Evolutionary conservation across 139 green algal genomes (phyloP).

Genomic region (Picochlorum sp.): DNA sequence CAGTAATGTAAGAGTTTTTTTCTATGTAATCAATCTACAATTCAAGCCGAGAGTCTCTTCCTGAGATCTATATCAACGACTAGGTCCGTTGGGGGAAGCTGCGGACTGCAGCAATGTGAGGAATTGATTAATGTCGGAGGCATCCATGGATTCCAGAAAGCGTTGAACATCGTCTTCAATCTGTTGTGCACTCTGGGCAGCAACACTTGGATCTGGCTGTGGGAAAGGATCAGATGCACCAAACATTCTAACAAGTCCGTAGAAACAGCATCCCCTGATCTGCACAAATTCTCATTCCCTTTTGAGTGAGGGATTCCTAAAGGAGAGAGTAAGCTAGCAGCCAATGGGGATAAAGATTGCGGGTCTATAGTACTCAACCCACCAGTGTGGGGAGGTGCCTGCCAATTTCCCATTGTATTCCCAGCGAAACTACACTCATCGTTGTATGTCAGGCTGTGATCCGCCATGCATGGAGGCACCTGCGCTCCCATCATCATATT

Average conservation of each 20-base stretch:
- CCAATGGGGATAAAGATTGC: slow-evolving; percentile 12
- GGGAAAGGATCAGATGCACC: background rate
- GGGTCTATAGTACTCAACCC: background rate
- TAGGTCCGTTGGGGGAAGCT: too few relatives aligned
- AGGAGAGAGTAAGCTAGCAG: slow-evolving; percentile 20
- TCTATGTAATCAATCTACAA: too few relatives aligned
- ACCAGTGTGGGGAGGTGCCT: too few relatives aligned
- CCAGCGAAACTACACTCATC: background rate
- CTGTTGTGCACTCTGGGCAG: background rate
- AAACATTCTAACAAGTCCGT: background rate
- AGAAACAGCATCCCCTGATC: background rate
- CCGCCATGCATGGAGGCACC: too few relatives aligned
- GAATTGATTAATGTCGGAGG: too few relatives aligned
- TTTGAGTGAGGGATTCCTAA: slow-evolving; percentile 1
- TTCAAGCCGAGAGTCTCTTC: too few relatives aligned
- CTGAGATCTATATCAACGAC: too few relatives aligned
- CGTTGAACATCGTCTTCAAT: too few relatives aligned
- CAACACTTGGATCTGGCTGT: background rate
- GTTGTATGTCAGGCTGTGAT: background rate
- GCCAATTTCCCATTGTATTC: background rate
- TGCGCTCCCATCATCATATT: too few relatives aligned
- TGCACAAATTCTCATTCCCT: background rate
- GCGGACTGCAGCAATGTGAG: too few relatives aligned
- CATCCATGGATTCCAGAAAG: too few relatives aligned
- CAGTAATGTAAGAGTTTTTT: too few relatives aligned